Evolutionary conservation across 2,329 filamentous ascomycete species (phyloP).

Genomic region (Botrytis elliptica): DNA sequence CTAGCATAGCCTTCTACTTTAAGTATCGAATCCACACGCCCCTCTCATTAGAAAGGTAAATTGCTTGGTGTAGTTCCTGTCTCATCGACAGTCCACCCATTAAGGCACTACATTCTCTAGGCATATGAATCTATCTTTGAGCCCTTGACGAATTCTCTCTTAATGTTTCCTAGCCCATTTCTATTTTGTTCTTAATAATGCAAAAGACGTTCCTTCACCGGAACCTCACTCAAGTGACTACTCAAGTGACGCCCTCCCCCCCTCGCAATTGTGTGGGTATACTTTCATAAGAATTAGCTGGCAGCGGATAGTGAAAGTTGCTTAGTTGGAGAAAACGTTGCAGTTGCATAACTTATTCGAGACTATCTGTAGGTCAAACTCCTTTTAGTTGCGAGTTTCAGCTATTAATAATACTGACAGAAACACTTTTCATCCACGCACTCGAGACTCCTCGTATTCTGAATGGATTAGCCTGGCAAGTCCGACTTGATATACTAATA

Average conservation of each 20-base stretch:
- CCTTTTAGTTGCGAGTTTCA: background rate
- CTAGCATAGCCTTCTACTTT: background rate
- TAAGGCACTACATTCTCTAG: background rate
- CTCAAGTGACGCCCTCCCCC: background rate
- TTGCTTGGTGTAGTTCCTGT: background rate
- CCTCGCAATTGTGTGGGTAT: accelerated
- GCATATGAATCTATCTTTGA: background rate
- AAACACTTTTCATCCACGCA: background rate
- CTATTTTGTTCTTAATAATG: background rate
- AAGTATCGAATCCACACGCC: background rate
- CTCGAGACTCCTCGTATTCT: background rate
- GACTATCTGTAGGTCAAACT: background rate
- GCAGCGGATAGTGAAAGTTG: background rate
- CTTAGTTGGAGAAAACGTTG: background rate
- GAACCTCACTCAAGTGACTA: background rate
- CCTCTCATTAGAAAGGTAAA: background rate
- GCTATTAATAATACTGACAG: background rate
- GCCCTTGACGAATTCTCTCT: background rate
- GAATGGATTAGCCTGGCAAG: background rate
- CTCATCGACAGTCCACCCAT: background rate
- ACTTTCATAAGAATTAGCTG: background rate
- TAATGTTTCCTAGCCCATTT: background rate
- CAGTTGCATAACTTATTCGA: background rate
- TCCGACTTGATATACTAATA: too few relatives aligned
- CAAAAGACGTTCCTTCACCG: background rate